Evolutionary conservation across 2,329 filamentous ascomycete genomes (phyloP), one percentile per base, ranked within the genome.

Genomic region (Fusarium globosum): DNA sequence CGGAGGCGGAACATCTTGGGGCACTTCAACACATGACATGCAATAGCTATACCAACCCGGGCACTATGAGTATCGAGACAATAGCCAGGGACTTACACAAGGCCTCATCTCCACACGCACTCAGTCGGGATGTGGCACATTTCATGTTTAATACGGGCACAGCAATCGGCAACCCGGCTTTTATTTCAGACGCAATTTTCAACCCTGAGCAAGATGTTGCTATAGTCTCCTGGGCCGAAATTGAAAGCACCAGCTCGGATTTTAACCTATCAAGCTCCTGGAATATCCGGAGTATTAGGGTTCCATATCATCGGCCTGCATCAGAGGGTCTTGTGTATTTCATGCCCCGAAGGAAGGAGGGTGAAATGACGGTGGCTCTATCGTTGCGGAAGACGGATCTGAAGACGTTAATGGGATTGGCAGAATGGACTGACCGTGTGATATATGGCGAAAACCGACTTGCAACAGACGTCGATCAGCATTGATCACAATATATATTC

Each of bases 11-110:
- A 5, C 26, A 35, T 35, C 8, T 33, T 9, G 30, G 30, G 14
- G 28, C 30, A 13, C 30, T 51, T 35, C 48, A 51, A 51, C 48
- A 35, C 30, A 51, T 51, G 48, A 35, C 48, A 23, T 51, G 48
- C 48, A 51, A 16, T 16, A 51, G 21, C 48, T 51, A 18, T 35
- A 23, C 15, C 48, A 51, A 51, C 30, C 21, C 21, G 21, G 18
- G 28, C 30, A 35, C 48, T 14, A 14, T 18, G 21, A n/a, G 15
- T 23, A 20, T 51, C 30, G 48, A 15, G 48, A 51, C 7, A 23
- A 33, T 51, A 4, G 48, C 30, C 30, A 14, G 16, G 21, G 30
- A 51, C 9, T 20, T 35, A 8, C 4, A n/a, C 15, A 51, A 18
- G 15, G 30, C 21, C 48, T 23, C 21, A 16, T 16, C 15, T n/a